phyloP scores from a whole-genome alignment of 345 rosid genomes.

The Geranium brycei region DNA sequence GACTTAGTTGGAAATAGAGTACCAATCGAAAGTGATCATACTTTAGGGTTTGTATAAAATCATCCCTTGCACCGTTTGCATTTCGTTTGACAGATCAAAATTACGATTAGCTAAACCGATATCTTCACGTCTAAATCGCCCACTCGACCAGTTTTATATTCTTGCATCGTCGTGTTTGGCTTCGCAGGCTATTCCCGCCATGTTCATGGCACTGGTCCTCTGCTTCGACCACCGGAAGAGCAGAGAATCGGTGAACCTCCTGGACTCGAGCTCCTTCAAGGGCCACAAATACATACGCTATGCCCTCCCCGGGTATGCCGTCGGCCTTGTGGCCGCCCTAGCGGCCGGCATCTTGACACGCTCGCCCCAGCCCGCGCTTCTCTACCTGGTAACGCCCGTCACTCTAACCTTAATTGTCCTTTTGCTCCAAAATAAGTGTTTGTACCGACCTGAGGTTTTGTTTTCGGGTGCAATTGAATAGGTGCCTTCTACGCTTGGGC shows the following conservation, averaged over 20 bases:
- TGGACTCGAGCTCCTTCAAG: conserved; percentile 53
- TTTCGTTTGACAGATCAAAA: too few relatives aligned
- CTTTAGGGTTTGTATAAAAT: too few relatives aligned
- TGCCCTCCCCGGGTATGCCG: conserved; percentile 82
- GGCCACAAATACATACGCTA: conserved; percentile 83
- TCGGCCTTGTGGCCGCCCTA: conserved; percentile 65
- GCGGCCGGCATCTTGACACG: conserved; percentile 77
- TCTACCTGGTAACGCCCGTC: conserved; percentile 57
- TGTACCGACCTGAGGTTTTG: too few relatives aligned
- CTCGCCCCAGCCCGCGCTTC: conserved; percentile 89
- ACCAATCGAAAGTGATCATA: too few relatives aligned
- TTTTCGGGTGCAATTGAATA: conserved; percentile 3
- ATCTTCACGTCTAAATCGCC: too few relatives aligned
- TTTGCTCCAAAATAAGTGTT: too few relatives aligned
- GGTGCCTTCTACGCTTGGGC: conserved; percentile 95
- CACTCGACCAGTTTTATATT: not conserved
- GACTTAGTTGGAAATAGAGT: too few relatives aligned
- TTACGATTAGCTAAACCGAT: too few relatives aligned
- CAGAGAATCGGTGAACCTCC: conserved; percentile 56
- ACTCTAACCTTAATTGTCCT: not conserved
- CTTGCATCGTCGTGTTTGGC: conserved; percentile 1
- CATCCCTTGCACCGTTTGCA: too few relatives aligned
- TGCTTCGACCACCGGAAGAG: conserved; percentile 81
- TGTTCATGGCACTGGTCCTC: conserved; percentile 81
- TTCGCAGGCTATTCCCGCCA: conserved; percentile 85